phyloP scores from a whole-genome alignment of 331 rosid species.

The Malus hybrid region DNA sequence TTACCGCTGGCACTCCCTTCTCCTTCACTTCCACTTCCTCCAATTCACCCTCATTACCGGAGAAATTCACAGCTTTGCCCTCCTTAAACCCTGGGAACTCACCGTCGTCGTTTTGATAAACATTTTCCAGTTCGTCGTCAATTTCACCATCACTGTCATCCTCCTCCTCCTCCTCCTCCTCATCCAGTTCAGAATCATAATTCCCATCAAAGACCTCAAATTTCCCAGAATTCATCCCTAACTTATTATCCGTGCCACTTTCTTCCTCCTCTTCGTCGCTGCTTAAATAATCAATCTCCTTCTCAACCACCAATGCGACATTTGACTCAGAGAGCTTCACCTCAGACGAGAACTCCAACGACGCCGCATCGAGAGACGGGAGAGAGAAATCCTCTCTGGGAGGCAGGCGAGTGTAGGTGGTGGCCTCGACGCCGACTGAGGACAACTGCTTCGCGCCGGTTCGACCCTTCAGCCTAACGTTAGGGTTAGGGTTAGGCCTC shows the following conservation, averaged over 20 bases:
- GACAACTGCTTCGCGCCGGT: constrained; percentile 10
- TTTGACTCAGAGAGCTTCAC: constrained; percentile 69
- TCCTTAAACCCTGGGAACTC: constrained; percentile 6
- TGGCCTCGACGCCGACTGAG: constrained; percentile 63
- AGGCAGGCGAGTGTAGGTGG: constrained; percentile 80
- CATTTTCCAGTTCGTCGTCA: constrained; percentile 7
- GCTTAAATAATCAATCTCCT: constrained; percentile 13
- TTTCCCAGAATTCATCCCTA: constrained; percentile 9
- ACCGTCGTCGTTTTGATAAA: constrained; percentile 1
- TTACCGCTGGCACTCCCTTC: constrained; percentile 88
- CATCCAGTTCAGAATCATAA: constrained; percentile 25
- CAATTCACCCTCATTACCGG: constrained; percentile 6
- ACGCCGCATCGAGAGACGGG: not conserved
- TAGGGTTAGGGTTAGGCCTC: constrained; percentile 25
- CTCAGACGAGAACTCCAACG: constrained; percentile 25
- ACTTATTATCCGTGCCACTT: not conserved
- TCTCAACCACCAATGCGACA: constrained; percentile 21
- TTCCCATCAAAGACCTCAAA: constrained; percentile 36
- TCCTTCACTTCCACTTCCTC: constrained; percentile 48
- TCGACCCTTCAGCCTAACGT: not conserved
- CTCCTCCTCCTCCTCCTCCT: constrained; percentile 9
- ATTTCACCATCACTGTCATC: constrained; percentile 2
- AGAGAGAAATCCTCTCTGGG: constrained; percentile 61
- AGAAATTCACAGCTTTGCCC: not conserved
- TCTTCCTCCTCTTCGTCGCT: constrained; percentile 5